Percentiles rank a stretch among this genome's conserved stretches.
Evolutionary conservation across 2,329 filamentous ascomycete genomes (phyloP).

Genomic region (Aspergillus sergii): DNA sequence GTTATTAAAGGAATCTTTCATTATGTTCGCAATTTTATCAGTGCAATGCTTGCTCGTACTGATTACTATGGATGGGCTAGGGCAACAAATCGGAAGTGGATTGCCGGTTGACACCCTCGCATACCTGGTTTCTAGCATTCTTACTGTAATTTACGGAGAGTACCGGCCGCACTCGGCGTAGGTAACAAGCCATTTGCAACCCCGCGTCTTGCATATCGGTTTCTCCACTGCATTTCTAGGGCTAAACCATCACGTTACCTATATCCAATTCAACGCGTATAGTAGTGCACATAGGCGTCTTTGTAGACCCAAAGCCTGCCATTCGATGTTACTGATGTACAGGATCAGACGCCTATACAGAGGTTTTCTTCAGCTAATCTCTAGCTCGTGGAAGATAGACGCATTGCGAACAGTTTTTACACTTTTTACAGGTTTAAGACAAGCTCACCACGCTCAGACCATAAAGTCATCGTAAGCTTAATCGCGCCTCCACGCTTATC

Average conservation of each 20-base stretch:
- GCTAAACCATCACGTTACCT: neutral
- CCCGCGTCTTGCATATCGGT: neutral
- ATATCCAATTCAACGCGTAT: neutral
- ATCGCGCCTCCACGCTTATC: neutral
- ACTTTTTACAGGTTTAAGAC: neutral
- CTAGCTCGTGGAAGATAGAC: neutral
- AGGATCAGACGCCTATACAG: rapidly evolving
- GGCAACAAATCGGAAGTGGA: neutral
- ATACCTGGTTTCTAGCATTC: neutral
- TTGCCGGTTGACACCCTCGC: neutral
- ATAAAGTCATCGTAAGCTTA: neutral
- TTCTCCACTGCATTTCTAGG: neutral
- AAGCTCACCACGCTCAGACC: neutral
- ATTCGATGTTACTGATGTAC: neutral
- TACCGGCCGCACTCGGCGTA: neutral
- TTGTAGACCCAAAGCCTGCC: neutral
- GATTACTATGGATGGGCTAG: neutral
- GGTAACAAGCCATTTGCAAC: neutral
- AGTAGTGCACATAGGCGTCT: no score
- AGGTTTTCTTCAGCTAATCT: neutral
- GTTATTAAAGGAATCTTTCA: rapidly evolving
- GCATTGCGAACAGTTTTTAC: neutral
- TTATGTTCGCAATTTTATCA: neutral
- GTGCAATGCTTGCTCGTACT: neutral
- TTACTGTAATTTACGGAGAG: neutral